Conservation (phyloP, 2,329 filamentous ascomycete genomes). For the Raffaelea albimanens region DNA sequence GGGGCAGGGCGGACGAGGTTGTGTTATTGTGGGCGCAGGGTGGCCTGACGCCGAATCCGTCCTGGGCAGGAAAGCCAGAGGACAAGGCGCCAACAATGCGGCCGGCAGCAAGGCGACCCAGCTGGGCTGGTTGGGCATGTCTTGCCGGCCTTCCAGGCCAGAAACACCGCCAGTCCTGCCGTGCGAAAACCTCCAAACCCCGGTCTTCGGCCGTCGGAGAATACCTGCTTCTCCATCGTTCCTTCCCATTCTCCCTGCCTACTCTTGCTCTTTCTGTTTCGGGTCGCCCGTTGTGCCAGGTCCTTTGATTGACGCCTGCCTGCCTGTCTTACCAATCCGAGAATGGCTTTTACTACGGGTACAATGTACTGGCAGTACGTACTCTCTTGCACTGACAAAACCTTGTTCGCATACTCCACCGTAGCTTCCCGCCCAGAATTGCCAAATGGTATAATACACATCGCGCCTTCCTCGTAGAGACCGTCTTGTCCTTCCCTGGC, state of each 20-base stretch:
- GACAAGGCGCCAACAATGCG: too few relatives aligned
- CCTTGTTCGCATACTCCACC: not conserved
- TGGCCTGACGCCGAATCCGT: not conserved
- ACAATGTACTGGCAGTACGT: too few relatives aligned
- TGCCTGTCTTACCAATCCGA: not conserved
- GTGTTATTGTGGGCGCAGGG: not conserved
- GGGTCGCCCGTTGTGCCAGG: not conserved
- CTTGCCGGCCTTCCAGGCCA: too few relatives aligned
- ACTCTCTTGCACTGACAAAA: not conserved
- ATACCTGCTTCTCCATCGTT: not conserved
- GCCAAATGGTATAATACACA: too few relatives aligned
- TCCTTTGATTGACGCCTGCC: too few relatives aligned
- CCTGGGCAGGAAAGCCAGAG: too few relatives aligned
- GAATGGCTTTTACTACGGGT: not conserved
- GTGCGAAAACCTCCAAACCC: conserved; percentile 1
- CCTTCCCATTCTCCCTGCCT: not conserved
- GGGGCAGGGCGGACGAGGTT: not conserved
- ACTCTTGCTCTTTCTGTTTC: not conserved
- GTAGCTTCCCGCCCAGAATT: too few relatives aligned
- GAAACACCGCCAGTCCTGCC: too few relatives aligned
- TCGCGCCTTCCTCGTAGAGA: not conserved
- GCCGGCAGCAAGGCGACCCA: not conserved
- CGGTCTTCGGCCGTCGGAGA: not conserved
- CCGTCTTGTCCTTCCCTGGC: not conserved
- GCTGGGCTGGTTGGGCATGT: too few relatives aligned